Evolutionary conservation across 495 filamentous ascomycete species (phyloP), one percentile per base, ranked within the genome.

Genomic region (Lasiosphaeriaceae sp.): DNA sequence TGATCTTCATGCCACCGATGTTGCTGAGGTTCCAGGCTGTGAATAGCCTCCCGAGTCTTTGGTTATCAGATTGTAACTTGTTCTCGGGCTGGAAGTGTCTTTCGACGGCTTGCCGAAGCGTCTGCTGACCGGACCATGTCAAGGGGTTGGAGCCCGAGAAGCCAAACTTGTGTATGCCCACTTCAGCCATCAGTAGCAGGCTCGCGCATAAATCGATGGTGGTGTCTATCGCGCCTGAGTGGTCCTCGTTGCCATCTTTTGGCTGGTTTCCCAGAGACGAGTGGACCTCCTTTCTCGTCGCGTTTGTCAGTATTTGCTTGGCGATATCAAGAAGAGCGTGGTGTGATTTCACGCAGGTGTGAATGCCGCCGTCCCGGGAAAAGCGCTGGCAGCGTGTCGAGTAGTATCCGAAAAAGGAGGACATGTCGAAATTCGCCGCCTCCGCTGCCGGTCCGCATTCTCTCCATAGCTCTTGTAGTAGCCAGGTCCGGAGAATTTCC

Each of bases 1-100:
- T 37, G 20, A 80, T 59, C 26, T 68, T 58, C n/a, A 78, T 63
- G 14, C 72, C 72, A 9, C 64, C 71, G 48, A 77, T 73, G 5
- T 54, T 35, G 7, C 31, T 43, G 0, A 68, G 53, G 29, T 57
- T 64, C 0, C 31, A 17, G 2, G 54, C 64, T 7, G 62, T 64
- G 35, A 66, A 64, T 21, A 59, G 24, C n/a, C 21, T 43, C 17
- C 52, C 55, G 3, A 66, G 35, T 14, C 57, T 53, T 1, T 47
- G 46, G 23, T 41, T 35, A 16, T 61, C 48, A 1, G 53, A 17
- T 2, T 48, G 45, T 0, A 50, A 22, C 31, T 3, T 20, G 19
- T 47, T 16, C 22, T 56, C 21, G 1, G 16, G 19, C 8, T n/a
- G 19, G 35, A 59, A 62, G 37, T 55, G 43, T 4, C 26, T 17